Evolutionary conservation across 179 eudicot species (phyloP).

Genomic region (Patellifolia procumbens): DNA sequence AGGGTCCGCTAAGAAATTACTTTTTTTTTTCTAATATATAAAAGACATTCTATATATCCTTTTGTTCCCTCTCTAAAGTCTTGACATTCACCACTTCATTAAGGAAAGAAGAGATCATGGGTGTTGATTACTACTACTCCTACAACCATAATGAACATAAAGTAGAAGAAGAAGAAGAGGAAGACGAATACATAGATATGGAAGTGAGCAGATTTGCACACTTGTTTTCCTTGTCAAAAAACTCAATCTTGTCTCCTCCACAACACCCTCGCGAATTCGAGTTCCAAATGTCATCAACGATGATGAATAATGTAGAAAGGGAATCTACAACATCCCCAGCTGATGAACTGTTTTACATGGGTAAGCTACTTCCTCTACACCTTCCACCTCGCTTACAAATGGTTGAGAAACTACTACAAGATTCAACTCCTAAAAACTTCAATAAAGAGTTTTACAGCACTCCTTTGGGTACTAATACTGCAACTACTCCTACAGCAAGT

Average conservation of each 20-base stretch:
- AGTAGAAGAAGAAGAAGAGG: slow-evolving; percentile 32
- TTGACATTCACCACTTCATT: background rate
- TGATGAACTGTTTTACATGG: slow-evolving; percentile 85
- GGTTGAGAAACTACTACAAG: slow-evolving; percentile 58
- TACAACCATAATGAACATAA: slow-evolving; percentile 26
- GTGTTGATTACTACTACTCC: slow-evolving; percentile 27
- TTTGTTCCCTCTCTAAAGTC: slow-evolving; percentile 19
- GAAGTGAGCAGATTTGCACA: slow-evolving; percentile 54
- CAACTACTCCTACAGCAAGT: slow-evolving; percentile 39
- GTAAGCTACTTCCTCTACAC: slow-evolving; percentile 74
- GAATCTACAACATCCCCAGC: slow-evolving; percentile 59
- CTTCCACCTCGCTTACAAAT: slow-evolving; percentile 69
- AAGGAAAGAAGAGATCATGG: slow-evolving; percentile 25
- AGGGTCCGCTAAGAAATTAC: too few relatives aligned
- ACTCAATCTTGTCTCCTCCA: slow-evolving; percentile 33
- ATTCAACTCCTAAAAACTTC: slow-evolving; percentile 44
- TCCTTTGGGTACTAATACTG: slow-evolving; percentile 44
- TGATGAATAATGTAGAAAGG: slow-evolving; percentile 18
- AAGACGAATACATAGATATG: slow-evolving; percentile 72
- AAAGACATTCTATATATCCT: slow-evolving; percentile 21
- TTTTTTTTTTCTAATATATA: too few relatives aligned
- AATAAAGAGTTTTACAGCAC: slow-evolving; percentile 53
- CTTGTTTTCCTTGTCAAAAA: slow-evolving; percentile 31
- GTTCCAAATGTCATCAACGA: slow-evolving; percentile 47
- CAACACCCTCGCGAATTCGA: slow-evolving; percentile 52